phyloP scores from a whole-genome alignment of 352 stramenopile genomes.

The Globisporangium camurandrum region DNA sequence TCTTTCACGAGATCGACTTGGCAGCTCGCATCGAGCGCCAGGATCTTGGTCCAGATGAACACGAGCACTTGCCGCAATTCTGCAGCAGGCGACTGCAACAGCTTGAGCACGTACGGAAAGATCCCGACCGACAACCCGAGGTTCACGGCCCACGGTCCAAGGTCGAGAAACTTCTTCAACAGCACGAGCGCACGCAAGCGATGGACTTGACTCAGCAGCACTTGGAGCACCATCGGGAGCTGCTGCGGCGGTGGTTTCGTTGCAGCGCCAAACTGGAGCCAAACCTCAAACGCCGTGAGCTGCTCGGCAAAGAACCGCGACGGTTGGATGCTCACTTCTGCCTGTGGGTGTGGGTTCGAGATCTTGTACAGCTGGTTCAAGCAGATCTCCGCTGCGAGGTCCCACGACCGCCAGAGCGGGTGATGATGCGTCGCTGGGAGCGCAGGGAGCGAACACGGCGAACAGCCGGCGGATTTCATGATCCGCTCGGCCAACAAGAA shows the following conservation, averaged over 20 bases:
- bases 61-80: conserved; percentile 95
- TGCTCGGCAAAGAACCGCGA: conserved; percentile 98
- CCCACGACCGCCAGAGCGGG: conserved; percentile 97
- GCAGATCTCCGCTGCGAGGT: conserved; percentile 96
- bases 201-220: conserved; percentile 95
- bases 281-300: conserved; percentile 98
- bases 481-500: conserved; percentile 98
- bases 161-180: conserved; percentile 94
- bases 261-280: conserved; percentile 93
- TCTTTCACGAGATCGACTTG: conserved; percentile 96
- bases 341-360: conserved; percentile 54
- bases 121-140: conserved; percentile 94
- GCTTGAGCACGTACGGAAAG: conserved; percentile 98
- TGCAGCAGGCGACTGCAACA: conserved; percentile 92
- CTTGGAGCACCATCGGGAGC: conserved; percentile 97
- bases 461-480: conserved; percentile 85
- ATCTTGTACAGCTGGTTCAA: conserved; percentile 93
- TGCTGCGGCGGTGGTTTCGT: conserved; percentile 92
- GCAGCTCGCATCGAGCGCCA: conserved; percentile 94
- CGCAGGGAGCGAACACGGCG: conserved; percentile 89
- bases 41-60: conserved; percentile 91
- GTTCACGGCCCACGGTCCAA: conserved; percentile 89
- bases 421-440: conserved; percentile 95
- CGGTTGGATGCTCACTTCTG: conserved; percentile 68
- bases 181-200: conserved; percentile 94